Percentiles rank a stretch among this genome's conserved stretches.
Conservation (phyloP, 169 alveolate genomes). For the Pseudocohnilembus persalinus region DNA sequence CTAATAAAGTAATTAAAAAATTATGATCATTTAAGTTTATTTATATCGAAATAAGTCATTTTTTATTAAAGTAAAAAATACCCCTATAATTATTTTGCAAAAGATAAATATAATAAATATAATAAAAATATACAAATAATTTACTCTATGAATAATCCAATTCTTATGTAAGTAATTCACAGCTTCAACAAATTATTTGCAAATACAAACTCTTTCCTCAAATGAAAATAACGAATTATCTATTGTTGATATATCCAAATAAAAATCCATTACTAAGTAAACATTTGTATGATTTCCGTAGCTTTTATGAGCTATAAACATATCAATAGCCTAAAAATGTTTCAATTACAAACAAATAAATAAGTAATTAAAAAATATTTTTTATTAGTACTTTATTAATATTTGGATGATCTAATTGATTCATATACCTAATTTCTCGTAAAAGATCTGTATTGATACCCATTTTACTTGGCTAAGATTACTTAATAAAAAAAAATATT, state of each 20-base stretch:
- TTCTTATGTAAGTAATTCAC: conserved; percentile 9
- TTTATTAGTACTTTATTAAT: conserved; percentile 10
- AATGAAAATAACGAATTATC: neutral
- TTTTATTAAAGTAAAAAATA: neutral
- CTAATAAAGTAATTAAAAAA: neutral
- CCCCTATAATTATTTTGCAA: neutral
- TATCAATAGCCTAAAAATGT: conserved; percentile 9
- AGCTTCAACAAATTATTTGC: conserved; percentile 9
- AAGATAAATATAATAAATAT: too few relatives aligned
- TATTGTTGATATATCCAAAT: neutral
- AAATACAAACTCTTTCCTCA: conserved; percentile 8
- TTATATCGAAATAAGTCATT: neutral
- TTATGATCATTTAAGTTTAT: neutral
- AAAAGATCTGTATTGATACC: conserved; percentile 10
- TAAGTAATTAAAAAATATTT: neutral
- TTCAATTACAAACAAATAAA: neutral
- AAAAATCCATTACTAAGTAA: conserved; percentile 13
- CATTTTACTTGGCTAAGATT: neutral
- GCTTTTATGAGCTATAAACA: neutral
- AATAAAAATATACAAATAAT: neutral
- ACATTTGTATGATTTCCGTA: neutral
- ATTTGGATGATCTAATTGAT: conserved; percentile 19
- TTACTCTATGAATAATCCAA: conserved; percentile 26
- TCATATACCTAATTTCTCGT: conserved; percentile 24
- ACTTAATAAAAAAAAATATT: too few relatives aligned